phyloP scores from a whole-genome alignment of 345 rosid genomes.

The Microcos paniculata region DNA sequence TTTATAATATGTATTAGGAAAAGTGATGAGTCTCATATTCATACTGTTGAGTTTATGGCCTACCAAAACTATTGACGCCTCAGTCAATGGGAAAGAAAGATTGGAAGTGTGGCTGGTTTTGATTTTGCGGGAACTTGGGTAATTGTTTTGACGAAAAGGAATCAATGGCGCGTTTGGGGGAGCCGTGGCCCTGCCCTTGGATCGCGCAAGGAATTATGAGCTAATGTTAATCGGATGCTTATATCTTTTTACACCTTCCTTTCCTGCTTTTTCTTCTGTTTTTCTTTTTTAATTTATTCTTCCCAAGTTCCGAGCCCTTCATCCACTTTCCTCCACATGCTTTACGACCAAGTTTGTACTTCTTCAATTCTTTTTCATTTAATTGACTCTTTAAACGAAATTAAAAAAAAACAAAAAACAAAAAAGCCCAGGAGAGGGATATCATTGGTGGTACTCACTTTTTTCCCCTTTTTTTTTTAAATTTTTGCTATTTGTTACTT shows the following conservation, averaged over 20 bases:
- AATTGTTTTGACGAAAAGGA: background rate
- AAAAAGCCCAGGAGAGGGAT: too few relatives aligned
- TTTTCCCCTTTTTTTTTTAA: too few relatives aligned
- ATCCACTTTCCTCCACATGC: constrained; percentile 19
- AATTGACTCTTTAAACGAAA: too few relatives aligned
- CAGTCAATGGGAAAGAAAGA: background rate
- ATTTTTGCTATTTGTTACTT: too few relatives aligned
- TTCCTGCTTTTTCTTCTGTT: background rate
- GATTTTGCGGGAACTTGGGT: constrained; percentile 10
- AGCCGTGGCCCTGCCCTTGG: constrained; percentile 11
- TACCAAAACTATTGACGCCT: background rate
- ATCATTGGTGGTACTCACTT: too few relatives aligned
- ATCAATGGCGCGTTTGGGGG: constrained; percentile 38
- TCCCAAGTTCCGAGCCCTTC: constrained; percentile 19
- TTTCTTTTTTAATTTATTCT: background rate
- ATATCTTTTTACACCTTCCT: constrained; percentile 4
- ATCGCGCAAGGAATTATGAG: constrained; percentile 56
- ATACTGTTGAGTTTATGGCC: background rate
- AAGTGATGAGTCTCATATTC: background rate
- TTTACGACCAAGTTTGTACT: constrained; percentile 24
- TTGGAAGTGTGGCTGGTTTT: background rate
- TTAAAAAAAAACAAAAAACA: too few relatives aligned
- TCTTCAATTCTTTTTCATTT: too few relatives aligned
- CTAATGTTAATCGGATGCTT: background rate
- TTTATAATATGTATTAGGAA: background rate